phyloP scores from a whole-genome alignment of 2,329 filamentous ascomycete genomes.

The Exserohilum turcica region DNA sequence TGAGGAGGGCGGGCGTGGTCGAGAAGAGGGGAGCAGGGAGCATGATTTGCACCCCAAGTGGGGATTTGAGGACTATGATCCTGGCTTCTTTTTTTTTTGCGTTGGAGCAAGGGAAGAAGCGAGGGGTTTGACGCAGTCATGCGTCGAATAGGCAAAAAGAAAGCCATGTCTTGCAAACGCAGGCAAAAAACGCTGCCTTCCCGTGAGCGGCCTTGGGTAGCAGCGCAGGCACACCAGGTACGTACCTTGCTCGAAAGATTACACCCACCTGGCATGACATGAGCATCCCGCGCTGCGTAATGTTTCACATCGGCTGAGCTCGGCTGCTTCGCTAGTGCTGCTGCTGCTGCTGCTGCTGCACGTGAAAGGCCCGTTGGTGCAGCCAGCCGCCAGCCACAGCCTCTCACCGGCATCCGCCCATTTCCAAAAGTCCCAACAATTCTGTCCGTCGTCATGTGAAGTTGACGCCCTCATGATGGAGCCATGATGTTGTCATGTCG shows the following conservation, averaged over 20 bases:
- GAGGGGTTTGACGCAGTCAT: conserved; percentile 2
- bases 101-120: conserved; percentile 3
- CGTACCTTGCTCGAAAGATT: conserved; percentile 7
- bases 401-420: neutral
- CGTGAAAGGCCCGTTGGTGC: conserved; percentile 10
- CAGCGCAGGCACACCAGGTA: conserved; percentile 15
- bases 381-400: conserved; percentile 1
- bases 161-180: neutral
- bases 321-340: conserved; percentile 1
- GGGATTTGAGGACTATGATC: neutral
- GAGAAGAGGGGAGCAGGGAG: conserved; percentile 7
- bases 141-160: conserved; percentile 4
- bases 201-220: conserved; percentile 10
- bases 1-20: neutral
- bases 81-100: conserved; percentile 6
- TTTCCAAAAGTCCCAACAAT: conserved; percentile 3
- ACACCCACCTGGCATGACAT: no score
- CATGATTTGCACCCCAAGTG: conserved; percentile 7
- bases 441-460: neutral
- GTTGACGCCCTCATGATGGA: conserved; percentile 4
- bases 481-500: neutral
- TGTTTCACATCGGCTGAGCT: conserved; percentile 11
- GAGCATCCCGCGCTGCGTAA: conserved; percentile 2
- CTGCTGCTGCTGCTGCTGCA: conserved; percentile 2
- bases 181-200: neutral